Conservation (phyloP, 2,329 filamentous ascomycete genomes). For the Ophiocordyceps camponoti-floridani region DNA sequence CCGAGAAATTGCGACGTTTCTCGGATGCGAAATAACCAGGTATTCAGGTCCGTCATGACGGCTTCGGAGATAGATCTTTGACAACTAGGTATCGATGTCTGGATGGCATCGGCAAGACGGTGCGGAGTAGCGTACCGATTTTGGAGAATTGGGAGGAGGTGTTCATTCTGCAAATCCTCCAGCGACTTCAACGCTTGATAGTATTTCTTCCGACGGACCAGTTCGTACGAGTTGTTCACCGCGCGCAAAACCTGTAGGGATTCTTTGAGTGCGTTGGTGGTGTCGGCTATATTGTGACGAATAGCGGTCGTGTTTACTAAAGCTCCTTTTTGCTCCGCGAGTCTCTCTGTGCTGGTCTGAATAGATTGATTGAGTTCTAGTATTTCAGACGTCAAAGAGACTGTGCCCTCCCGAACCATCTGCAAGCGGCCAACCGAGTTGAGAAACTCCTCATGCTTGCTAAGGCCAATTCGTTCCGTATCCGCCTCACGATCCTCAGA, state of each 20-base stretch:
- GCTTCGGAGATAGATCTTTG: constrained; percentile 89
- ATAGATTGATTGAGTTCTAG: constrained; percentile 87
- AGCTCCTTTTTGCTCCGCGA: constrained; percentile 86
- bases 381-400: constrained; percentile 77
- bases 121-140: constrained; percentile 86
- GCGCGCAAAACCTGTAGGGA: constrained; percentile 83
- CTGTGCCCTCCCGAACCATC: constrained; percentile 76
- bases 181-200: constrained; percentile 87
- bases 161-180: constrained; percentile 90
- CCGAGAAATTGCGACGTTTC: constrained; percentile 93
- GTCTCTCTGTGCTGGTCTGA: constrained; percentile 80
- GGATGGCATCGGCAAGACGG: constrained; percentile 87
- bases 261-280: constrained; percentile 71
- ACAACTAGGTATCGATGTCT: constrained; percentile 83
- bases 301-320: constrained; percentile 84
- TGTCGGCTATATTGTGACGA: constrained; percentile 89
- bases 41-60: constrained; percentile 93
- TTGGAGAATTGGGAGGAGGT: constrained; percentile 54
- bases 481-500: constrained; percentile 75
- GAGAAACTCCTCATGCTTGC: constrained; percentile 93
- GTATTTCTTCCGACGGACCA: constrained; percentile 84
- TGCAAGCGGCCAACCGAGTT: constrained; percentile 89
- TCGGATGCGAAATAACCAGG: constrained; percentile 86
- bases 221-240: constrained; percentile 85
- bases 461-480: constrained; percentile 86